Evolutionary conservation across 805 yeast genomes (phyloP).

Genomic region (Candida golubevii): DNA sequence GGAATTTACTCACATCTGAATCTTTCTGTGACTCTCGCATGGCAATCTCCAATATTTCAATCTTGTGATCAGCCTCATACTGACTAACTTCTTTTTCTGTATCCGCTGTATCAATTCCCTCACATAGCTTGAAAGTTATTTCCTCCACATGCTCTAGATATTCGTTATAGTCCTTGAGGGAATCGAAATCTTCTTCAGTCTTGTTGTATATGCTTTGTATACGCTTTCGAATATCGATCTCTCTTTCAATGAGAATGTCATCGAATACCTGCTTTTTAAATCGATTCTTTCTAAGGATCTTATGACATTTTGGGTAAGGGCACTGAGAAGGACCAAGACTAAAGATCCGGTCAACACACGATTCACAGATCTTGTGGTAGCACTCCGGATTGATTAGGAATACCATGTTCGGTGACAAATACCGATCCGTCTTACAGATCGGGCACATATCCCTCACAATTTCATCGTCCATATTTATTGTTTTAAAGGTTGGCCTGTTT

Average conservation of each 20-base stretch:
- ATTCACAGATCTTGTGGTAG: constrained; percentile 94
- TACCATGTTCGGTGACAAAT: constrained; percentile 87
- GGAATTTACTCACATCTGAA: constrained; percentile 67
- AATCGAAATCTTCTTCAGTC: constrained; percentile 65
- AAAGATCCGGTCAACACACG: constrained; percentile 93
- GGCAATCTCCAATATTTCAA: constrained; percentile 72
- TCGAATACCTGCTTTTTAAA: constrained; percentile 93
- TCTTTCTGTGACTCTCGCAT: constrained; percentile 55
- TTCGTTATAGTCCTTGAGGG: constrained; percentile 58
- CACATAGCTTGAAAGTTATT: constrained; percentile 69
- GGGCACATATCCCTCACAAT: constrained; percentile 84
- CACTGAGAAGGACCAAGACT: constrained; percentile 95
- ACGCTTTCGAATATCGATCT: constrained; percentile 82
- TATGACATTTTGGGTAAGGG: constrained; percentile 89
- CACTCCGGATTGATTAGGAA: constrained; percentile 96
- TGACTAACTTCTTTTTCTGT: constrained; percentile 63
- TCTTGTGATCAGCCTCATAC: constrained; percentile 70
- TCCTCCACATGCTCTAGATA: constrained; percentile 84
- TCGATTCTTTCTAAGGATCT: constrained; percentile 77
- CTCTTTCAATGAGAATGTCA: constrained; percentile 84
- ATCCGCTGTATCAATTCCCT: constrained; percentile 62
- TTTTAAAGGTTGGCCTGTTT: too few species aligned
- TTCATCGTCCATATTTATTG: constrained; percentile 37
- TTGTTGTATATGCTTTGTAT: constrained; percentile 77
- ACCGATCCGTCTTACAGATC: constrained; percentile 91